A percentile compares a stretch with the other conserved stretches of the same genome.
These are phyloP conservation scores for Arthrocladium fulminans DNA, from an alignment of 2,329 filamentous ascomycete species.

Conservation along the genomic window DNA sequence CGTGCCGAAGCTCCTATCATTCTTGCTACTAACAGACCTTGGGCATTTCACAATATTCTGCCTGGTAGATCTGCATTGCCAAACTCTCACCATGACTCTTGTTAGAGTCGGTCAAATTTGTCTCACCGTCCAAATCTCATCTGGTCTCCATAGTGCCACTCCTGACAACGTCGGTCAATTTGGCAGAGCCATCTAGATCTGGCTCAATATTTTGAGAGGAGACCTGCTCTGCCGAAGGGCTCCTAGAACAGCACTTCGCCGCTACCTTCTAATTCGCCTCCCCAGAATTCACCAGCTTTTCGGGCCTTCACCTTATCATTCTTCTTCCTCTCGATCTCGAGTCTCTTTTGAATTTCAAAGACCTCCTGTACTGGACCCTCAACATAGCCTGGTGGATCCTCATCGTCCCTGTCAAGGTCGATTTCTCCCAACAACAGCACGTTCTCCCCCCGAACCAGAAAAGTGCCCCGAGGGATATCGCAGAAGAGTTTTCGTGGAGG, in stretches of 20 bases:
- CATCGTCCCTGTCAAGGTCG: slow-evolving; percentile 91
- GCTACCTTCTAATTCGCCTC: slow-evolving; percentile 79
- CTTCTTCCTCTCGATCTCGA: slow-evolving; percentile 58
- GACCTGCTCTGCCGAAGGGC: slow-evolving; percentile 1
- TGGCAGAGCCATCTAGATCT: no score
- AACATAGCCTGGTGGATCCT: slow-evolving; percentile 61
- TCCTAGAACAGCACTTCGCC: slow-evolving; percentile 63
- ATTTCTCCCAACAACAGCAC: slow-evolving; percentile 94
- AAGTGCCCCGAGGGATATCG: slow-evolving; percentile 77
- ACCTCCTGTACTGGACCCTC: slow-evolving; percentile 61
- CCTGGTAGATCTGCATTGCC: slow-evolving; percentile 21
- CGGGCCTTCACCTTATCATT: slow-evolving; percentile 63
- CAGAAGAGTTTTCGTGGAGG: slow-evolving; percentile 58
- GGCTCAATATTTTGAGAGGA: no score
- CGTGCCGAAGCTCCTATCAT: background rate
- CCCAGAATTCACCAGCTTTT: slow-evolving; percentile 60
- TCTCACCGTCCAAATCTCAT: no score
- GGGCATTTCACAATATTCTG: slow-evolving; percentile 49
- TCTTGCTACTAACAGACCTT: slow-evolving; percentile 10
- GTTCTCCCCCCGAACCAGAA: slow-evolving; percentile 90
- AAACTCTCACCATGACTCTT: slow-evolving; percentile 14
- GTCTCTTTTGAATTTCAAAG: slow-evolving; percentile 62
- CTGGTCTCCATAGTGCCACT: no score
- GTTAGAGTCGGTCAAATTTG: no score
- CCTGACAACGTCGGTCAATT: no score